Base-by-base conservation (phyloP, 1,284 basidiomycete species). In the Athelia psychrophila region DNA sequence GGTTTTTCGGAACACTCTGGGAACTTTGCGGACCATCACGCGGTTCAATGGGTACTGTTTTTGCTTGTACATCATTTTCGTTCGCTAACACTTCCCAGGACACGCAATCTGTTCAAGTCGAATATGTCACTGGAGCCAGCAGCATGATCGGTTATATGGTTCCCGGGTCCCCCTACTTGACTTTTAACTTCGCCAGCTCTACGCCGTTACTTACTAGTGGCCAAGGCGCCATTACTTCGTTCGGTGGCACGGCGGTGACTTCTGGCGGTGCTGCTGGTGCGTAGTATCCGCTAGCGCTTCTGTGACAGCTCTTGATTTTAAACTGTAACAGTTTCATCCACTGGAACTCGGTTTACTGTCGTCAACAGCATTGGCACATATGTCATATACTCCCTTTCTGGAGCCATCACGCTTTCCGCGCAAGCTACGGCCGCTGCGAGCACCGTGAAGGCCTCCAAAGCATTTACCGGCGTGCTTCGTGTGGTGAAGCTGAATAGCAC, bases 391-490 rank as follows among this genome's bases (percentile, higher is more conserved):
- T 69, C 68, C 3, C 56, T 69, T 22, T 56, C 55, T 18, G 66
- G 63, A 2, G 56, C 59, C 2, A 60, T 70, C 18, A 61, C 59
- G 16, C 48, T 70, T 35, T 62, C 60, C 22, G 67, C 67, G 13
- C 53, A 45, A 27, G 51, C 56, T 19, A 44, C 27, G 6, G 5
- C 27, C 5, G 27, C 27, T 5, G 27, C 42, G 5, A 61, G 64
- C 23, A 60, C 62, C 12, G 56, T 70, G 46, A 55, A 50, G 13
- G 68, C 63, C 22, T 59, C 58, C 10, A 38, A 44, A 9, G 44
- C 64, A 55, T 65, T 78, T 67, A 56, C 67, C 52, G 55, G 75
- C 61, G 64, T 80, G 63, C 54, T 79, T 64, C 55, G 74, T 59
- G 53, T 76, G 53, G 58, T 72, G 59, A 60, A 79, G 66, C 55